Conservation (phyloP, 305 asterid genomes). For the Rubia peregrina region DNA sequence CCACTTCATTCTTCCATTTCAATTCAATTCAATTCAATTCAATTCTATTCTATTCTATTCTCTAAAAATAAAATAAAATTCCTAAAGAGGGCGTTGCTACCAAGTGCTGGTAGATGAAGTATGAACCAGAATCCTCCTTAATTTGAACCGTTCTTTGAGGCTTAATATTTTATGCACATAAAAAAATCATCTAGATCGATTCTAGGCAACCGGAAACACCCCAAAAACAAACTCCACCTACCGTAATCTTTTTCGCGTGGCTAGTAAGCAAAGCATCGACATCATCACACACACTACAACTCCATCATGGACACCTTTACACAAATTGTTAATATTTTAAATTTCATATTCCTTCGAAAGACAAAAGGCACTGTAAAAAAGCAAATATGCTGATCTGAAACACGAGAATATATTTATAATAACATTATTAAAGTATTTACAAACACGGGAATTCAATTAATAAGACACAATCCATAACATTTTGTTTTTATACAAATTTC, state of each 20-base stretch:
- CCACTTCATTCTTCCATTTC: too few species aligned
- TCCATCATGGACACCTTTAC: slow-evolving; percentile 1
- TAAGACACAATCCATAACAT: slow-evolving; percentile 16
- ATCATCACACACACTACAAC: not conserved
- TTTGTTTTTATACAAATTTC: slow-evolving; percentile 33
- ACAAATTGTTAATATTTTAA: too few species aligned
- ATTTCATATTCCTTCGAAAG: too few species aligned
- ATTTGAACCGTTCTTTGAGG: slow-evolving; percentile 2
- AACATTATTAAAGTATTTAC: slow-evolving; percentile 21
- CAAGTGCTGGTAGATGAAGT: not conserved
- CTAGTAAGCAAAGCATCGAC: slow-evolving; percentile 40
- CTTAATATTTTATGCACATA: not conserved
- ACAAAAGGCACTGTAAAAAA: too few species aligned
- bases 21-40: too few species aligned
- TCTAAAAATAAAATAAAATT: too few species aligned
- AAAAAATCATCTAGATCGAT: not conserved
- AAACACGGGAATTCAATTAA: slow-evolving; percentile 27
- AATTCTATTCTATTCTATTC: too few species aligned
- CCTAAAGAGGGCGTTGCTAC: not conserved
- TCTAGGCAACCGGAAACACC: not conserved
- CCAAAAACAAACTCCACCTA: not conserved
- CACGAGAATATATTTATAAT: not conserved
- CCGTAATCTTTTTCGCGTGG: slow-evolving; percentile 20
- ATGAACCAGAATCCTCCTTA: not conserved
- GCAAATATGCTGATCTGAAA: not conserved